Evolutionary conservation across 176 grass and related monocot species (phyloP), one percentile per base, ranked within the genome.

Genomic region (Phragmites australis): DNA sequence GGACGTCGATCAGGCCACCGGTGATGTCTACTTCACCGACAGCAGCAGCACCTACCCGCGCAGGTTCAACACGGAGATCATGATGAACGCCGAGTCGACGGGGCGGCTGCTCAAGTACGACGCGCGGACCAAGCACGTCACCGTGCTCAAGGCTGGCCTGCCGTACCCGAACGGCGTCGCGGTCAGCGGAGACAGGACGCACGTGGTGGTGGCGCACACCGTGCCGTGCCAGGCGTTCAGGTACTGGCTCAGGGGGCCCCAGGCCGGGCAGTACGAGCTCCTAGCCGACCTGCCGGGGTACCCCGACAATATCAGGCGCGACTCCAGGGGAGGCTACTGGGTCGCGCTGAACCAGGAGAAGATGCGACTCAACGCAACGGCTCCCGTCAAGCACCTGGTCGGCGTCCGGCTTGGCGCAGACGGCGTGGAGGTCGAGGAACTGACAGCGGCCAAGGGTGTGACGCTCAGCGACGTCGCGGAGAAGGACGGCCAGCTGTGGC

Each of bases 281-380:
- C 70, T 90, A 29, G 79, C 78, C 0, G 73, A 90, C 7, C 56
- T 90, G 21, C 88, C 88, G 0, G 88, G 84, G 9, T 90, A 90
- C 74, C 84, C 88, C 0, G 84, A 90, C 45, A 90, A 87, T 43
- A 42, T 90, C 2, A 83, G 70, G 52, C 76, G 79, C 9, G 72
- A 65, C n/a, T 6, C 56, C 3, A 75, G 19, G 27, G 88, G 84
- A 21, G 88, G 71, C 5, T 90, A 75, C 43, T 90, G 88, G 88
- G 80, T 87, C 0, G 83, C 83, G 1, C 65, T 90, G 14, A 70
- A 64, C 73, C 84, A 41, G 21, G 75, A 74, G 39, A 87, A 83
- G 88, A 3, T 51, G 7, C 51, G 42, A 4, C 17, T 66, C 10
- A 6, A 79, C 8, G n/a, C 53, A 3, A 5, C 15, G 8, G 6